Percentiles rank a stretch among this genome's conserved stretches.
These are phyloP conservation scores for Dactylorhiza incarnata DNA, from an alignment of 106 monocot species.

Conservation along the genomic window DNA sequence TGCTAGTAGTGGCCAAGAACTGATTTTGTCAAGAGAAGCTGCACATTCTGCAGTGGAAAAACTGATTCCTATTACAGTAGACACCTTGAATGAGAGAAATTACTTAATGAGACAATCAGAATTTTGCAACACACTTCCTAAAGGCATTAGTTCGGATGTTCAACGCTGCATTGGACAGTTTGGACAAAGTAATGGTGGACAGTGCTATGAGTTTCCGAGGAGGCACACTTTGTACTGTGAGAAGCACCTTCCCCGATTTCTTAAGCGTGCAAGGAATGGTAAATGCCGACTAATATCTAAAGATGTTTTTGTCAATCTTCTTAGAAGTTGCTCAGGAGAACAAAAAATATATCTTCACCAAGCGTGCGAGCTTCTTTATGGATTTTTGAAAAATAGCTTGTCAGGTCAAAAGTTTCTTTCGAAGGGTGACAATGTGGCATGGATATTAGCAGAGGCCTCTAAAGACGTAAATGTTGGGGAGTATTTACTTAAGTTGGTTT, in stretches of 20 bases:
- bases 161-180: conserved; percentile 62
- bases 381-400: conserved; percentile 66
- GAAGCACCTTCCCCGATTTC: conserved; percentile 71
- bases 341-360: conserved; percentile 60
- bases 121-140: conserved; percentile 27
- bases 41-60: conserved; percentile 20
- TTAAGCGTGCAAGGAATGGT: conserved; percentile 68
- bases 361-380: conserved; percentile 84
- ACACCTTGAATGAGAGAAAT: conserved; percentile 49
- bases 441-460: conserved; percentile 56
- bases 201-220: conserved; percentile 62
- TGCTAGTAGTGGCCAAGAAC: conserved; percentile 13
- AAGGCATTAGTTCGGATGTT: conserved; percentile 10
- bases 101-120: conserved; percentile 43
- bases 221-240: conserved; percentile 76
- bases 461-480: conserved; percentile 65
- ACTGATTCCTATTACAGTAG: conserved; percentile 25
- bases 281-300: conserved; percentile 65
- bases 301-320: conserved; percentile 63
- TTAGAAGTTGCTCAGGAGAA: conserved; percentile 59
- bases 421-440: conserved; percentile 37
- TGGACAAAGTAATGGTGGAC: conserved; percentile 21
- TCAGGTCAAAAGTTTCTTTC: conserved; percentile 34
- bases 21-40: conserved; percentile 9
- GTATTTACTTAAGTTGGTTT: conserved; percentile 74